Conservation (phyloP, 2,329 filamentous ascomycete species). For the Teratosphaeria gauchensis region DNA sequence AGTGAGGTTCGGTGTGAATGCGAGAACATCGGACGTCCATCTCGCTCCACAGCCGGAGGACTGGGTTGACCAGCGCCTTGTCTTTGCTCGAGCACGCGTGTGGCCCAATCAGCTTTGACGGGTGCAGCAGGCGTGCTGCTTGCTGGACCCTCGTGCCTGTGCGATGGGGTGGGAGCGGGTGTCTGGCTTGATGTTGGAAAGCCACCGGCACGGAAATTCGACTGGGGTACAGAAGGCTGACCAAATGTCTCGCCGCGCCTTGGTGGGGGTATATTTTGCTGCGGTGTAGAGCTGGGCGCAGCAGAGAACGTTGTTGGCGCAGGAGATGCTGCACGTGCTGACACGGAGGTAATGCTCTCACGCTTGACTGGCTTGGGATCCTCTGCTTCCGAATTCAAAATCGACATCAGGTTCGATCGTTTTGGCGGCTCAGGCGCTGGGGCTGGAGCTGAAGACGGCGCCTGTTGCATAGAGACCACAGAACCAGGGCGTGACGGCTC, state of each 20-base stretch:
- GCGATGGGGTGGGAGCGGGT: slow-evolving; percentile 9
- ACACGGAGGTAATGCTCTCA: slow-evolving; percentile 14
- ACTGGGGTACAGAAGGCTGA: slow-evolving; percentile 17
- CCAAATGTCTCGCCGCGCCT: slow-evolving; percentile 20
- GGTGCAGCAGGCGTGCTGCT: not conserved
- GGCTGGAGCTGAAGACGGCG: slow-evolving; percentile 18
- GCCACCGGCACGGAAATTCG: slow-evolving; percentile 14
- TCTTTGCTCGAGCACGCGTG: slow-evolving; percentile 2
- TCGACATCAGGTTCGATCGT: slow-evolving; percentile 26
- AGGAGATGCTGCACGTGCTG: slow-evolving; percentile 4
- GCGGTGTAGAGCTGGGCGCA: slow-evolving; percentile 2
- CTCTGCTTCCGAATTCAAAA: slow-evolving; percentile 27
- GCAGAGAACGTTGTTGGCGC: slow-evolving; percentile 8
- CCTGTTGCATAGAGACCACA: slow-evolving; percentile 10
- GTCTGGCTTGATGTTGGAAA: slow-evolving; percentile 14
- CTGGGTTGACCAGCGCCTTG: slow-evolving; percentile 9
- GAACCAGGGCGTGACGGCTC: slow-evolving; percentile 19
- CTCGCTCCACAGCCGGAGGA: slow-evolving; percentile 19
- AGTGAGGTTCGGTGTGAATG: slow-evolving; percentile 21
- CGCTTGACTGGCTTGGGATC: slow-evolving; percentile 24
- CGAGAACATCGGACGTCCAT: slow-evolving; percentile 20
- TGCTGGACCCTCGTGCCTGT: slow-evolving; percentile 18
- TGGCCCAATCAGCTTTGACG: slow-evolving; percentile 10
- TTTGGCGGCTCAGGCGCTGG: slow-evolving; percentile 26
- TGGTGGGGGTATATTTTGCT: slow-evolving; percentile 10